Percentiles rank a stretch among this genome's conserved stretches.
Evolutionary conservation across 352 stramenopile genomes (phyloP).

Genomic region (Thalassiosira ordinaria): DNA sequence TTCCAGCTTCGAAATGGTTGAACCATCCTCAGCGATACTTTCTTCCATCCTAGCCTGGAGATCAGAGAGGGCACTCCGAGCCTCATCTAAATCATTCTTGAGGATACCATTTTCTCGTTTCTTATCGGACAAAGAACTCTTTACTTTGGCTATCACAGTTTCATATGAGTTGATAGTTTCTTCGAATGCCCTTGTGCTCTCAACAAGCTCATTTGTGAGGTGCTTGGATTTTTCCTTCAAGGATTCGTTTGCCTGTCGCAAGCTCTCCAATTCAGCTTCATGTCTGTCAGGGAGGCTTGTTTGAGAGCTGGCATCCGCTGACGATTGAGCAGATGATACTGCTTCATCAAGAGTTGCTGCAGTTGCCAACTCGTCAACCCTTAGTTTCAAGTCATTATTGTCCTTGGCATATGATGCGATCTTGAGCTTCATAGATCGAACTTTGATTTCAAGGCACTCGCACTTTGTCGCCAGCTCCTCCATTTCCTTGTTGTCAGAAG

Average conservation of each 20-base stretch:
- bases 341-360: no score
- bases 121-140: constrained; percentile 2
- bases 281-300: constrained; percentile 1
- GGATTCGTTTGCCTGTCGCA: constrained; percentile 18
- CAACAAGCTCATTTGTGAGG: constrained; percentile 30
- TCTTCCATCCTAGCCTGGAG: constrained; percentile 14
- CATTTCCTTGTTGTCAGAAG: constrained; percentile 5
- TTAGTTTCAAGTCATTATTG: constrained; percentile 9
- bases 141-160: constrained; percentile 29
- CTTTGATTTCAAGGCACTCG: constrained; percentile 11
- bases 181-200: constrained; percentile 36
- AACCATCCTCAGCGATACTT: neutral
- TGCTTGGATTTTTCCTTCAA: constrained; percentile 25
- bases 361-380: constrained; percentile 7
- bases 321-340: no score
- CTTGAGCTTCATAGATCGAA: constrained; percentile 14
- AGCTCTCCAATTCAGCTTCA: constrained; percentile 1
- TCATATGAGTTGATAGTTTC: constrained; percentile 31
- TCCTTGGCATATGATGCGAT: constrained; percentile 3
- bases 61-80: constrained; percentile 2
- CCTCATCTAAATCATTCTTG: neutral
- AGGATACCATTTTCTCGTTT: neutral
- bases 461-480: constrained; percentile 21
- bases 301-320: no score
- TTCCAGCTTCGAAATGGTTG: constrained; percentile 16